Evolutionary conservation across 1,284 basidiomycete genomes (phyloP).

Genomic region (Laetiporus sulphureus): DNA sequence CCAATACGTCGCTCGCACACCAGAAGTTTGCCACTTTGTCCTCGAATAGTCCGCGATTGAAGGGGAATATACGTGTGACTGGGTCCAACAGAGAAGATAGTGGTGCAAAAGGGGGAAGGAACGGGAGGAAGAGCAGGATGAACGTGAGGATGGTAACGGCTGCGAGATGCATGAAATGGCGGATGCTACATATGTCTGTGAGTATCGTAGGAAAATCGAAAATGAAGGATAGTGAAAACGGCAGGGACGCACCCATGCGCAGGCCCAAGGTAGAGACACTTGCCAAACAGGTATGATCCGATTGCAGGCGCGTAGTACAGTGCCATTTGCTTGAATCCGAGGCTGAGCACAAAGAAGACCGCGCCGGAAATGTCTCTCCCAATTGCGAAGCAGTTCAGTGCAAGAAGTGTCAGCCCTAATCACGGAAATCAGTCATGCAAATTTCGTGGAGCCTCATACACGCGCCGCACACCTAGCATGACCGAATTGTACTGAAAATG

Average conservation of each 20-base stretch:
- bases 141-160: conserved; percentile 55
- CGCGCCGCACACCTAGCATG: conserved; percentile 86
- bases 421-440: neutral
- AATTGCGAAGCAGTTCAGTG: conserved; percentile 62
- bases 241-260: conserved; percentile 51
- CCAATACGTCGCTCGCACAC: conserved; percentile 84
- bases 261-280: conserved; percentile 68
- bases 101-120: conserved; percentile 56
- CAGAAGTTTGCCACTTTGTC: conserved; percentile 97
- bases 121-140: conserved; percentile 67
- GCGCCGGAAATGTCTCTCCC: conserved; percentile 74
- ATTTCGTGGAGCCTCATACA: too few relatives aligned
- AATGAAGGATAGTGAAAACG: neutral
- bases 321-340: conserved; percentile 95
- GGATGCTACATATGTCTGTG: conserved; percentile 29
- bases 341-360: conserved; percentile 74
- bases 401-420: conserved; percentile 63
- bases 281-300: conserved; percentile 78
- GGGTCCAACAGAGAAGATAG: conserved; percentile 50
- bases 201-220: neutral
- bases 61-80: conserved; percentile 83
- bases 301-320: conserved; percentile 91
- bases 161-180: conserved; percentile 66
- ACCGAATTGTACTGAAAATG: conserved; percentile 93
- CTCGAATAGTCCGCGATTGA: conserved; percentile 87